Evolutionary conservation across 306 rosid species (phyloP).

Genomic region (Cicer bijugum): DNA sequence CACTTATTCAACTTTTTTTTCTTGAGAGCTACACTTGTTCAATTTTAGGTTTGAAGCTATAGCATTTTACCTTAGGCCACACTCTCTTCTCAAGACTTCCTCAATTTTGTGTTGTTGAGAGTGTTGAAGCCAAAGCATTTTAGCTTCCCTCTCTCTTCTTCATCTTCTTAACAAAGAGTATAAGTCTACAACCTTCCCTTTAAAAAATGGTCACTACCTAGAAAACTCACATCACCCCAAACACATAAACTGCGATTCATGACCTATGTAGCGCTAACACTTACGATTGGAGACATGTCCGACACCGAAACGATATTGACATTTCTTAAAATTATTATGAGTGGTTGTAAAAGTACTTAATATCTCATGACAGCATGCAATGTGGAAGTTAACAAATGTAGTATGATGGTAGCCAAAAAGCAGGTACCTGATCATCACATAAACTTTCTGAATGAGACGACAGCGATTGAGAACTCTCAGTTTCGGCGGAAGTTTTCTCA

Average conservation of each 20-base stretch:
- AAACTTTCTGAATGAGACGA: conserved; percentile 77
- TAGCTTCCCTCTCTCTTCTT: neutral
- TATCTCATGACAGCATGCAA: neutral
- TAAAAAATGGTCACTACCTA: neutral
- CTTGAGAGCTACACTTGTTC: too few relatives aligned
- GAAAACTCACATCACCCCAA: neutral
- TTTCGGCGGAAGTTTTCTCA: conserved; percentile 69
- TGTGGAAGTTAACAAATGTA: conserved; percentile 31
- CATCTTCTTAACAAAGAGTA: neutral
- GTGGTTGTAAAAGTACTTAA: too few relatives aligned
- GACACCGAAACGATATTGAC: too few relatives aligned
- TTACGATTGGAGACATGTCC: too few relatives aligned
- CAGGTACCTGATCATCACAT: conserved; percentile 57
- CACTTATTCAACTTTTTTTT: neutral
- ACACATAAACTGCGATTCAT: neutral
- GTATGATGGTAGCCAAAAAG: conserved; percentile 6
- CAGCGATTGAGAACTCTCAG: conserved; percentile 71
- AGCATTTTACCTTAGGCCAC: neutral
- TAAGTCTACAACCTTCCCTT: too few relatives aligned
- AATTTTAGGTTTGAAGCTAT: too few relatives aligned
- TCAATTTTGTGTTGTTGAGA: conserved; percentile 16
- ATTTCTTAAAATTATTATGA: too few relatives aligned
- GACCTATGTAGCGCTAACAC: too few relatives aligned
- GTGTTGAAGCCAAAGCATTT: conserved; percentile 12
- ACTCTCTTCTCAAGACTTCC: conserved; percentile 20